Conservation (phyloP, 2,329 filamentous ascomycete species). For the Aureobasidium lini region DNA sequence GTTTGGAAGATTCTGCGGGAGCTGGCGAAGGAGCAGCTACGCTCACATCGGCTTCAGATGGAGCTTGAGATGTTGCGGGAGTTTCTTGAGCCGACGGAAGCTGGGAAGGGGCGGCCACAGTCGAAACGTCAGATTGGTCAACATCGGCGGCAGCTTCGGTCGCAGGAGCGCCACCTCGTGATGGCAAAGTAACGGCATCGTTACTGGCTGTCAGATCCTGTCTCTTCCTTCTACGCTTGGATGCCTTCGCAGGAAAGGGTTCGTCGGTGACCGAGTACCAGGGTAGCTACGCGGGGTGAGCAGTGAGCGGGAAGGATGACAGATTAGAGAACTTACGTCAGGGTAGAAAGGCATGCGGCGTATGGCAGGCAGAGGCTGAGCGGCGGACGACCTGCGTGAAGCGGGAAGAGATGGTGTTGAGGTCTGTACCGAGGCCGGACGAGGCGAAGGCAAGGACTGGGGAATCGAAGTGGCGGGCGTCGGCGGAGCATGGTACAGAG, state of each 20-base stretch:
- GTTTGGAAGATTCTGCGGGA: constrained; percentile 23
- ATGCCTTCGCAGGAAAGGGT: constrained; percentile 46
- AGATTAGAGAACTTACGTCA: constrained; percentile 30
- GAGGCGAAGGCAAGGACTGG: constrained; percentile 26
- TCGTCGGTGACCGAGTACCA: constrained; percentile 52
- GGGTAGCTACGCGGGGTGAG: constrained; percentile 39
- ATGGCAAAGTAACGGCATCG: constrained; percentile 44
- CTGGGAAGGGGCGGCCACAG: constrained; percentile 34
- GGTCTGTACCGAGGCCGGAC: constrained; percentile 25
- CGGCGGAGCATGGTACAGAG: constrained; percentile 10
- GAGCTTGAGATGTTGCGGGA: constrained; percentile 50
- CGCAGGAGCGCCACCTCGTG: constrained; percentile 30
- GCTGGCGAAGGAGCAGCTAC: constrained; percentile 46
- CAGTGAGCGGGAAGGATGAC: neutral
- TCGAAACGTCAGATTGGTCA: constrained; percentile 36
- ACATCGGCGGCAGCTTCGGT: constrained; percentile 22
- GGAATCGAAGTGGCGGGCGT: constrained; percentile 28
- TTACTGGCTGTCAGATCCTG: constrained; percentile 25
- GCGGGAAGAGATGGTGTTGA: constrained; percentile 25
- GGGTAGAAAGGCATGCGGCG: constrained; percentile 42
- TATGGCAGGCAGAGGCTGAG: constrained; percentile 17
- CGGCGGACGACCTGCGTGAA: constrained; percentile 21
- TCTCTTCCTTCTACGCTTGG: constrained; percentile 39
- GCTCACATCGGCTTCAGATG: constrained; percentile 49
- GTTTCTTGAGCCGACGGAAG: constrained; percentile 36